phyloP scores from a whole-genome alignment of 73 alveolate species.

The Loxodes magnus region DNA sequence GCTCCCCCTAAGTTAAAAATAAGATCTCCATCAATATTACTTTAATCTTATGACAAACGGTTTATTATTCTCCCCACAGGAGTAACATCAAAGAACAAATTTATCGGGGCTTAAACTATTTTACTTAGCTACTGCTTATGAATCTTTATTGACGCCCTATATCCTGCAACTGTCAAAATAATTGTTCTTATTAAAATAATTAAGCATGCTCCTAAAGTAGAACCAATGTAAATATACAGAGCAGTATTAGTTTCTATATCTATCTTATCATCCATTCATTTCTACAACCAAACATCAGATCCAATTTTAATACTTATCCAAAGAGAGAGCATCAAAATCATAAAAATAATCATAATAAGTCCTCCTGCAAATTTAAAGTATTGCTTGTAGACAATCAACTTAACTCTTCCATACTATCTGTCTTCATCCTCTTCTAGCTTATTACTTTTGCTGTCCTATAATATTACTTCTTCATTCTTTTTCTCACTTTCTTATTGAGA shows the following conservation, averaged over 20 bases:
- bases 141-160: slow-evolving; percentile 29
- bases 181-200: neutral
- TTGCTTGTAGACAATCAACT: neutral
- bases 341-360: neutral
- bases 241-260: neutral
- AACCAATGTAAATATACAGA: neutral
- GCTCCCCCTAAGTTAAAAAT: slow-evolving; percentile 4
- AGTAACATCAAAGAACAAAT: slow-evolving; percentile 73
- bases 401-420: neutral
- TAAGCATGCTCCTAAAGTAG: neutral
- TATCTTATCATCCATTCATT: neutral
- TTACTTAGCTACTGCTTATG: slow-evolving; percentile 53
- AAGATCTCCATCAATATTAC: slow-evolving; percentile 24
- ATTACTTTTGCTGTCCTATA: slow-evolving; percentile 11
- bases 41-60: slow-evolving; percentile 63
- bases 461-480: slow-evolving; percentile 16
- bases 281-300: neutral
- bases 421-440: neutral
- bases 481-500: slow-evolving; percentile 25
- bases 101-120: slow-evolving; percentile 62
- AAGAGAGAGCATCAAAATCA: neutral
- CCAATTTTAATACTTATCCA: neutral
- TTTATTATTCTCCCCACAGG: slow-evolving; percentile 80
- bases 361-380: neutral
- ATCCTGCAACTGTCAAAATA: neutral